A percentile compares a stretch with the other conserved stretches of the same genome.
phyloP scores from a whole-genome alignment of 2,329 filamentous ascomycete genomes.

The Akanthomyces dipterigenus region DNA sequence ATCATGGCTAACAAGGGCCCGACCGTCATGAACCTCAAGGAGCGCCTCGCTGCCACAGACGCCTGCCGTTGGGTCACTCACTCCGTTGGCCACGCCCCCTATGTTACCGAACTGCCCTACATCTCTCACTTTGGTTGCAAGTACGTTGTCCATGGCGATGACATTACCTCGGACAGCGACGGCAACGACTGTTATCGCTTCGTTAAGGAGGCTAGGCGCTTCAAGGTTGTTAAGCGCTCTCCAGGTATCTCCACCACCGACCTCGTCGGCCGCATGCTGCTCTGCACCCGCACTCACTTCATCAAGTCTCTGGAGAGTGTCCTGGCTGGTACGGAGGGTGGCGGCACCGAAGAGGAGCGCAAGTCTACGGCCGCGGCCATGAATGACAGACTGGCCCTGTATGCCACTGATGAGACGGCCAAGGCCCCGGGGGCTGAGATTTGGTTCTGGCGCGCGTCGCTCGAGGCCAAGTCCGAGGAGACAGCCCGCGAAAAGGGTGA shows the following conservation, averaged over 20 bases:
- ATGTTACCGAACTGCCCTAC: conserved; percentile 90
- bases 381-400: conserved; percentile 70
- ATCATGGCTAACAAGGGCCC: conserved; percentile 97
- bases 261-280: conserved; percentile 93
- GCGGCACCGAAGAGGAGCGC: conserved; percentile 62
- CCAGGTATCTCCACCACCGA: conserved; percentile 97
- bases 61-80: conserved; percentile 92
- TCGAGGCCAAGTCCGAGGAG: conserved; percentile 37
- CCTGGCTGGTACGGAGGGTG: conserved; percentile 66
- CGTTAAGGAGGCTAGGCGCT: conserved; percentile 87
- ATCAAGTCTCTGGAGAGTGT: conserved; percentile 69
- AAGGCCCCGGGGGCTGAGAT: conserved; percentile 73
- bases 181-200: conserved; percentile 97
- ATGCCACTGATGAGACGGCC: conserved; percentile 81
- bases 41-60: conserved; percentile 84
- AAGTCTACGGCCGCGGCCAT: conserved; percentile 59
- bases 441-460: conserved; percentile 69
- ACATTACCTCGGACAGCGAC: conserved; percentile 89
- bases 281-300: conserved; percentile 92
- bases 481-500: conserved; percentile 49
- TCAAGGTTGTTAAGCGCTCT: conserved; percentile 94
- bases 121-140: conserved; percentile 92
- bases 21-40: conserved; percentile 89
- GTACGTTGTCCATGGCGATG: conserved; percentile 94
- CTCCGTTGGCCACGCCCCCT: conserved; percentile 79